phyloP scores from a whole-genome alignment of 2,329 filamentous ascomycete species.

The Leptographium procerum region DNA sequence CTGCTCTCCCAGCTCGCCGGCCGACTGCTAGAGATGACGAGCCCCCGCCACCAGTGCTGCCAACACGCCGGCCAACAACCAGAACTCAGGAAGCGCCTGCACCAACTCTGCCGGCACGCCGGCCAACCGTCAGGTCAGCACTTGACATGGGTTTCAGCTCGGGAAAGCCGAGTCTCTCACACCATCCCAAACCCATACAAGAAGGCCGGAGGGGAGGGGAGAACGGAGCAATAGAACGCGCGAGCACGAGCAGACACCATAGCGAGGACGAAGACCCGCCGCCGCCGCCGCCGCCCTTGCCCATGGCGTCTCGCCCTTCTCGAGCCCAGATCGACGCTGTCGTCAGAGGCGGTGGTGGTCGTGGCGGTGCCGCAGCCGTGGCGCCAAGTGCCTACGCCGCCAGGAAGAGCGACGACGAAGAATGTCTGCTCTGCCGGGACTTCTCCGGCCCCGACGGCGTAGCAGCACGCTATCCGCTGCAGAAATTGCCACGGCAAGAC shows the following conservation, averaged over 20 bases:
- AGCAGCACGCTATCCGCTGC: conserved; percentile 63
- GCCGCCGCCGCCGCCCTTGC: conserved; percentile 44
- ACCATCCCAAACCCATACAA: no score
- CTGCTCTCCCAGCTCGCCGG: not conserved
- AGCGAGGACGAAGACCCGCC: conserved; percentile 26
- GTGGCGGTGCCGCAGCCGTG: not conserved
- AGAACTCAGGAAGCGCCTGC: conserved; percentile 47
- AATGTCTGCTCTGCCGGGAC: conserved; percentile 78
- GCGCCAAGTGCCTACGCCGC: conserved; percentile 1
- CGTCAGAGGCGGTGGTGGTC: not conserved
- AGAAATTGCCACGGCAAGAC: conserved; percentile 53
- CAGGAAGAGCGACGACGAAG: conserved; percentile 13
- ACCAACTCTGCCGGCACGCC: conserved; percentile 27
- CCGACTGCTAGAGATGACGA: conserved; percentile 29
- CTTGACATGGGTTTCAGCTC: conserved; percentile 18
- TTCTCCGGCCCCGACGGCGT: conserved; percentile 73
- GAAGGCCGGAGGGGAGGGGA: no score
- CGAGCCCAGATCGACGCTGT: conserved; percentile 37
- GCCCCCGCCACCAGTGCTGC: conserved; percentile 40
- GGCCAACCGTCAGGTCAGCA: conserved; percentile 16
- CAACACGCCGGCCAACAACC: not conserved
- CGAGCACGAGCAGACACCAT: not conserved
- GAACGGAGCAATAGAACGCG: no score
- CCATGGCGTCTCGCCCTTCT: conserved; percentile 39
- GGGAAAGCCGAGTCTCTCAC: not conserved